These are phyloP conservation scores for Magnolia changhungtana DNA, from an alignment of 164 flowering plant species.

Conservation along the genomic window DNA sequence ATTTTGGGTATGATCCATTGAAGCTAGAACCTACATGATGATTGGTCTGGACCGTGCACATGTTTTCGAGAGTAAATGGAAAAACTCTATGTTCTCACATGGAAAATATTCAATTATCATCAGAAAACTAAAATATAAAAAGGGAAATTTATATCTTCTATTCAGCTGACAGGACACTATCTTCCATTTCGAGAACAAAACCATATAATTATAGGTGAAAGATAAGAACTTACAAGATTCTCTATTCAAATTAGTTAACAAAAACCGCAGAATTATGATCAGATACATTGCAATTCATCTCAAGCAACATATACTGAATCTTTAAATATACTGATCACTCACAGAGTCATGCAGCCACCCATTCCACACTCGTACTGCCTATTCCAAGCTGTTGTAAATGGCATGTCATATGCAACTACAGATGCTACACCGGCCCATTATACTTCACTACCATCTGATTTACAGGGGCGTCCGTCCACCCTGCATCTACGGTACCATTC, in stretches of 20 bases:
- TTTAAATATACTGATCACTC: too few relatives aligned
- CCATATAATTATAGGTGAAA: background rate
- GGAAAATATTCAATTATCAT: too few relatives aligned
- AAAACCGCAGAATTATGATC: background rate
- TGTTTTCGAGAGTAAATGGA: too few relatives aligned
- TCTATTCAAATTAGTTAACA: background rate
- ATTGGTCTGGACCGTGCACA: too few relatives aligned
- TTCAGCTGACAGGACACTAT: too few relatives aligned
- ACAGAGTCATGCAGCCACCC: background rate
- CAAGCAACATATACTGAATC: too few relatives aligned
- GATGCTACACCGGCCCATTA: background rate
- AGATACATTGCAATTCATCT: too few relatives aligned
- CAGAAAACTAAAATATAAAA: too few relatives aligned
- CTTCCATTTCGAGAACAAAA: background rate
- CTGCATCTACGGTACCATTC: conserved; percentile 24
- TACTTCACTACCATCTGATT: conserved; percentile 1
- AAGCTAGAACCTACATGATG: too few relatives aligned
- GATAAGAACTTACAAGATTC: background rate
- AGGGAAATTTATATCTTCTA: too few relatives aligned
- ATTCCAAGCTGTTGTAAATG: background rate
- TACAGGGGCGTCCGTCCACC: conserved; percentile 38
- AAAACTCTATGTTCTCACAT: too few relatives aligned
- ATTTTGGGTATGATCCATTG: too few relatives aligned
- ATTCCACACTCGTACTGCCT: background rate
- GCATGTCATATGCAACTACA: background rate